Percentiles rank a stretch among this genome's conserved stretches.
Conservation (phyloP, 2,329 filamentous ascomycete species). For the Pyrenophora graminea region DNA sequence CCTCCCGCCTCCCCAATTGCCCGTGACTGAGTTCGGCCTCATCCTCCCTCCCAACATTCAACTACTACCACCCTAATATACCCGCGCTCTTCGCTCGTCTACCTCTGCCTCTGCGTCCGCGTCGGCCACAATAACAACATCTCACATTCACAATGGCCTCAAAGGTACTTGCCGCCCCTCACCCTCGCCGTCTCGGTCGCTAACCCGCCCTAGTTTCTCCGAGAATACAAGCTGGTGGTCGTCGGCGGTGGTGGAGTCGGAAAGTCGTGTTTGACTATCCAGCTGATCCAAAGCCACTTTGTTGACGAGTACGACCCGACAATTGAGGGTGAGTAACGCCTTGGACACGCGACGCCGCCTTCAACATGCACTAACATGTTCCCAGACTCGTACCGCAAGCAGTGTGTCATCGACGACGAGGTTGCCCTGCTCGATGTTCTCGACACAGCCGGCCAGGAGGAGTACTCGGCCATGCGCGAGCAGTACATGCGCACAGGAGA, state of each 20-base stretch:
- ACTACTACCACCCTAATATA: conserved; percentile 2
- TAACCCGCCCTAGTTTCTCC: conserved; percentile 52
- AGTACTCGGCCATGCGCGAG: conserved; percentile 99
- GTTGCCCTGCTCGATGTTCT: conserved; percentile 96
- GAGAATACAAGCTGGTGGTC: conserved; percentile 71
- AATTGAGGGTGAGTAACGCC: conserved; percentile 79
- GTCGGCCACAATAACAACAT: too few species aligned
- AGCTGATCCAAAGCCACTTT: conserved; percentile 81
- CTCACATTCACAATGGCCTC: conserved; percentile 42
- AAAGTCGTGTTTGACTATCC: conserved; percentile 98
- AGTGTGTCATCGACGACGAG: conserved; percentile 98
- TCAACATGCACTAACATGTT: conserved; percentile 14
- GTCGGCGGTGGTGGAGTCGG: conserved; percentile 97
- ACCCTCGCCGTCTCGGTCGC: conserved; percentile 12
- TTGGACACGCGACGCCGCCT: conserved; percentile 1
- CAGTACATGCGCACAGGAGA: conserved; percentile 99
- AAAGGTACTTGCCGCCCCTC: conserved; percentile 35
- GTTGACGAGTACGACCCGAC: conserved; percentile 99
- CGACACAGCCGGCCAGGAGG: conserved; percentile 97
- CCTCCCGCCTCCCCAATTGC: conserved; percentile 10
- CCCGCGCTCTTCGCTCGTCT: conserved; percentile 5
- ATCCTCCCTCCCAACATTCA: neutral
- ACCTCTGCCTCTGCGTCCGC: neutral
- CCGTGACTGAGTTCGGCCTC: conserved; percentile 6
- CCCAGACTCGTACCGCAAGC: conserved; percentile 98